Evolutionary conservation across 768 basidiomycete species (phyloP).

Genomic region (Kwoniella mangroviensis): DNA sequence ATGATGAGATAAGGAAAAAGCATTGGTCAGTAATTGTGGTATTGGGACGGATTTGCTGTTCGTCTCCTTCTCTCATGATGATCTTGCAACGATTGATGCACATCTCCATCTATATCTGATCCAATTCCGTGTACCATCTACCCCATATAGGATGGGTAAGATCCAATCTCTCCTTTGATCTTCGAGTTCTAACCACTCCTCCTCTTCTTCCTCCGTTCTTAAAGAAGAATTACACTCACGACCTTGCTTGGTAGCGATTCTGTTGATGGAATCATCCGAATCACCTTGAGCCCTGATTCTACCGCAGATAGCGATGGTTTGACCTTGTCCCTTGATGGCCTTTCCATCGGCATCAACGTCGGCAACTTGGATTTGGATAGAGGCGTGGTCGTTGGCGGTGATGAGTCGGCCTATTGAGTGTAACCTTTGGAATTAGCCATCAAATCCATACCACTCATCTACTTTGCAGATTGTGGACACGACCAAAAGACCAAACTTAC

Average conservation of each 20-base stretch:
- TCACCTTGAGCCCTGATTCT: conserved; percentile 93
- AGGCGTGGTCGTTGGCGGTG: conserved; percentile 98
- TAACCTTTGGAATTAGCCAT: not conserved
- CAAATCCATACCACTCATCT: too few species aligned
- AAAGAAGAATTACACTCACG: conserved; percentile 65
- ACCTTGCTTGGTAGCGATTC: conserved; percentile 91
- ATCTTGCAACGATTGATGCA: too few species aligned
- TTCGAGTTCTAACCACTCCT: not conserved
- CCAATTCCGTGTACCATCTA: too few species aligned
- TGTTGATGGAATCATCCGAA: conserved; percentile 94
- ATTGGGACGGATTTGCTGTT: too few species aligned
- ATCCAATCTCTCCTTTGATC: not conserved
- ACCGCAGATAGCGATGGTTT: conserved; percentile 93
- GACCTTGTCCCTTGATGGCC: conserved; percentile 60
- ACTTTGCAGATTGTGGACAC: not conserved
- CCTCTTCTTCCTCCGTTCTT: not conserved
- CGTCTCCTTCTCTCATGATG: too few species aligned
- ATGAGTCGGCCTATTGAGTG: conserved; percentile 83
- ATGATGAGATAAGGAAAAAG: not conserved
- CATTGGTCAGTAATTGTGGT: conserved; percentile 21
- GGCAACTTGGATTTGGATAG: conserved; percentile 91
- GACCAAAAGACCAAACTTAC: conserved; percentile 64
- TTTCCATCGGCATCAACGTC: conserved; percentile 85
- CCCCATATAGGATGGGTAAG: too few species aligned
- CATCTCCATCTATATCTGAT: too few species aligned